Evolutionary conservation across 75 land plant species (phyloP), one percentile per base, ranked within the genome.

Genomic region (Ceratopteris richardii): DNA sequence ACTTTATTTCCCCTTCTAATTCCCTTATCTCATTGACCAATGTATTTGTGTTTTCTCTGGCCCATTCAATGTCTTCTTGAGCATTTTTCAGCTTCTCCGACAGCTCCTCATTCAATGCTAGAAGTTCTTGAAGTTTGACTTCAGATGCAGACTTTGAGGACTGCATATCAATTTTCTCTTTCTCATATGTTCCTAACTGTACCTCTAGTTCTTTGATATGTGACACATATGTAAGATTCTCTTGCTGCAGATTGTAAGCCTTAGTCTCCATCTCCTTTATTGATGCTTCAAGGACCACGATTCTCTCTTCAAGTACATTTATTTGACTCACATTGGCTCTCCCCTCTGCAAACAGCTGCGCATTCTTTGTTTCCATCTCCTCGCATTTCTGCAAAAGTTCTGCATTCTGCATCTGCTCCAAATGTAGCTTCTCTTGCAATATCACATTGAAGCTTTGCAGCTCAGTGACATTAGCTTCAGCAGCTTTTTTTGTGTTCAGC

Each of bases 181-280:
- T 62, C 28, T 65, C 43, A 18, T 57, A 58, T 37, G 41, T 29
- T 27, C 44, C 28, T 18, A 73, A 31, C 13, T 62, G 63, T 43
- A 22, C 54, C 51, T 69, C 76, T 55, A 73, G 40, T 25, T 70
- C 67, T 27, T 51, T 48, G 48, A 70, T 70, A 21, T 39, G 66
- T 27, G 44, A 41, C 44, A 29, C 36, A 19, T 29, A 58, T 19
- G 27, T 24, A 11, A 30, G 33, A 27, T 56, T 39, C 44, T 74
- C 77, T 53, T 70, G 67, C 43, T 71, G 64, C 33, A 58, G 31
- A 12, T 71, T 64, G 36, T 44, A 44, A 58, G 59, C 57, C 28
- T 58, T 41, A 22, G 31, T 54, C 41, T 52, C 66, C 61, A 69
- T 23, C 22, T 56, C 77, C 11, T 46, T 44, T 56, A 27, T 29